Conservation (phyloP, 2,329 filamentous ascomycete species). For the Aulographum hederae region DNA sequence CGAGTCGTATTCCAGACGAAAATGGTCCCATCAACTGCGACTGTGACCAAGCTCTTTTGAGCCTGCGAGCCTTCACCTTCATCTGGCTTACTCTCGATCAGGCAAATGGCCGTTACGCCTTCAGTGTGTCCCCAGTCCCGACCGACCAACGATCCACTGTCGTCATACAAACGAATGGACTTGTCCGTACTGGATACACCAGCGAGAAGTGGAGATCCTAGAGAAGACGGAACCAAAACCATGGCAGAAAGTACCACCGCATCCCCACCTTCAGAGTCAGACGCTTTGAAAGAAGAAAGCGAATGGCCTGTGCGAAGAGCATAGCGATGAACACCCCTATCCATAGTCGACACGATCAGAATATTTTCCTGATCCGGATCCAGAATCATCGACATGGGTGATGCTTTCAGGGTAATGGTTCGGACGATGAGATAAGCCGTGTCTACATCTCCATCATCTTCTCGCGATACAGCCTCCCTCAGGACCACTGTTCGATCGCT, state of each 20-base stretch:
- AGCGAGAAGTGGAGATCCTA: conserved; percentile 48
- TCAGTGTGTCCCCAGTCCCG: conserved; percentile 93
- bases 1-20: conserved; percentile 23
- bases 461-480: conserved; percentile 56
- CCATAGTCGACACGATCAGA: conserved; percentile 41
- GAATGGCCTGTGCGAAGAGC: conserved; percentile 50
- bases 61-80: conserved; percentile 18
- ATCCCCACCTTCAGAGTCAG: conserved; percentile 63
- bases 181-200: conserved; percentile 94
- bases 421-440: conserved; percentile 62
- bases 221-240: conserved; percentile 37
- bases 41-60: conserved; percentile 20
- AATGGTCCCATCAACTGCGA: conserved; percentile 31
- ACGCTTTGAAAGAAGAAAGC: conserved; percentile 59
- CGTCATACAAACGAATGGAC: conserved; percentile 80
- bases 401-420: conserved; percentile 67
- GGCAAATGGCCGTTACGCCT: conserved; percentile 67
- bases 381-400: conserved; percentile 68
- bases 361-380: conserved; percentile 39
- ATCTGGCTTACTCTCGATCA: conserved; percentile 28
- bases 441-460: conserved; percentile 36
- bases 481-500: conserved; percentile 75
- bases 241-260: conserved; percentile 70
- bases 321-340: conserved; percentile 40
- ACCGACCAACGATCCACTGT: conserved; percentile 59